Base-by-base conservation (phyloP, 768 basidiomycete species). In the Mrakia gelida region DNA sequence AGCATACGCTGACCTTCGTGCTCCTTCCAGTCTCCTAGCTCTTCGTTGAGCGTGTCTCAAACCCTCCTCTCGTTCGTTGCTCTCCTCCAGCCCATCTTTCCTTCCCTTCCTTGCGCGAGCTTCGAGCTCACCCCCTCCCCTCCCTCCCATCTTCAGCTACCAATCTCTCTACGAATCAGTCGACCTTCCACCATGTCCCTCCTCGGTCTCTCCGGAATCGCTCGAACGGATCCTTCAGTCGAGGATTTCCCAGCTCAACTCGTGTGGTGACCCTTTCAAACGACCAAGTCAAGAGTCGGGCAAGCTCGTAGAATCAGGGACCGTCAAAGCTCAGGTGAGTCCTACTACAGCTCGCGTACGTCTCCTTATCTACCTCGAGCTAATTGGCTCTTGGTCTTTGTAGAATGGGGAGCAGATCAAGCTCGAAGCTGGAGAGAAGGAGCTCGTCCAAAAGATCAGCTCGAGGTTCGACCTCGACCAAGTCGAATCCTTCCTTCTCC, bases 401-500 rank as follows among this genome's bases (percentile, higher is more conserved):
- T 21, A 73, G 72, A 73, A 73, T 26, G 72, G 72, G 26, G 72
- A 73, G 18, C 10, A 32, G 21, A 26, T 73, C 28, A 34, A 54
- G 28, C 72, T 93, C 54, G 91, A 91, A 80, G 88, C 90, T 56
- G 88, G 88, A 54, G 89, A 91, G 85, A 91, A 91, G 82, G 89
- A 91, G 75, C 89, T 89, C 80, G 87, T 91, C 71, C 85, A 88
- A 79, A 89, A 91, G 70, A 88, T 97, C 80, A 92, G 93, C 85
- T 83, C 87, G 62, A 87, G 87, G 78, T 90, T 93, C 83, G 86
- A 89, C 41, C 89, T 96, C 32, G 93, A 95, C 84, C 89, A 95
- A 81, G 86, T 94, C 1, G 89, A 91, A n/a, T 90, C 93, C 0
- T 87, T 92, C 62, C 85, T 91, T 6, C 87, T 95, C 8, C 85